A percentile compares a stretch with the other conserved stretches of the same genome.
Evolutionary conservation across 805 yeast species (phyloP).

Genomic region (Saccharomyces eubayanus): DNA sequence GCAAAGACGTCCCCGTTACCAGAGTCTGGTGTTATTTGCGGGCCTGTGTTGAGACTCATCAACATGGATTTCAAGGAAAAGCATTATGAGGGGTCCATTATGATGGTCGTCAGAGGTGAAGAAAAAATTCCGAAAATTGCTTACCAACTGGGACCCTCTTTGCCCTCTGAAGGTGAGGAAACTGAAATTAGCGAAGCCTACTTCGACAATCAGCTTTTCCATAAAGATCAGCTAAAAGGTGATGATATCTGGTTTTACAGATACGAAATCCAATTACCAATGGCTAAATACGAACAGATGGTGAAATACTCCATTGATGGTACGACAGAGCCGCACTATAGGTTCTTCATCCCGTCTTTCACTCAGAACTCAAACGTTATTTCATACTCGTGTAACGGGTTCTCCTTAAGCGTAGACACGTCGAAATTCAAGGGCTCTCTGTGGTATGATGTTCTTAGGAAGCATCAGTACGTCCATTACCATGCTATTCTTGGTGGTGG

Average conservation of each 20-base stretch:
- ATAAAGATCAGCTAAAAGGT: slow-evolving; percentile 26
- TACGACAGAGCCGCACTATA: slow-evolving; percentile 36
- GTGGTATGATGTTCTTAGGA: slow-evolving; percentile 76
- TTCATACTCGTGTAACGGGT: slow-evolving; percentile 87
- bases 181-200: background rate
- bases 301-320: slow-evolving; percentile 55
- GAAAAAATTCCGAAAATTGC: slow-evolving; percentile 25
- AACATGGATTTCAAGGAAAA: slow-evolving; percentile 46
- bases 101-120: slow-evolving; percentile 51
- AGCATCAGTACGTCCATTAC: slow-evolving; percentile 56
- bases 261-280: slow-evolving; percentile 44
- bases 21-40: slow-evolving; percentile 39
- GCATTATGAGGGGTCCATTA: slow-evolving; percentile 58
- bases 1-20: slow-evolving; percentile 16
- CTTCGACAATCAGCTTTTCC: slow-evolving; percentile 28
- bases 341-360: slow-evolving; percentile 61
- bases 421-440: slow-evolving; percentile 59
- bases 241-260: slow-evolving; percentile 54
- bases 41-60: slow-evolving; percentile 66
- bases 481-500: slow-evolving; percentile 98
- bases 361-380: slow-evolving; percentile 69
- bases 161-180: slow-evolving; percentile 7
- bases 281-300: slow-evolving; percentile 47
- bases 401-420: slow-evolving; percentile 67
- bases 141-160: slow-evolving; percentile 22